Base-by-base conservation (phyloP, 83 land plant species). In the Picea mariana region DNA sequence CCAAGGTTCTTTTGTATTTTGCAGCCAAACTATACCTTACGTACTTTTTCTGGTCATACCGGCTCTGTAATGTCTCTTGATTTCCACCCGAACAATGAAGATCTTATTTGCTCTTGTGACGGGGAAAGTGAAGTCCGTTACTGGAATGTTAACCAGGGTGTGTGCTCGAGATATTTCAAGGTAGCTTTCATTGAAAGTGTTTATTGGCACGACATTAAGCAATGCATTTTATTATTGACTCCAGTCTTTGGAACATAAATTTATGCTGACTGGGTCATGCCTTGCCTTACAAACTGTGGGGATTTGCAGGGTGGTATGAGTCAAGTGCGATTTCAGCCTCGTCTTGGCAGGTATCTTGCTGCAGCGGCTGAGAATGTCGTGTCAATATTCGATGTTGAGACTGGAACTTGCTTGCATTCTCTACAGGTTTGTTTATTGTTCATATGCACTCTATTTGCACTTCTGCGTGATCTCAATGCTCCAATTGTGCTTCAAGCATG, bases 21-120 rank as follows among this genome's bases (percentile, higher is more conserved):
- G 88, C 87, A 92, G 95, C 95, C 92, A 77, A 86, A 85, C 69
- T 89, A 90, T 80, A 88, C 95, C n/a, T 84, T 93, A 47, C 82
- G 90, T 13, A 88, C 91, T 40, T 92, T 93, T 77, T 79, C 89
- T 63, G 96, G 95, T 27, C 96, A 93, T 85, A 72, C 82, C 23
- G 88, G 79, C 6, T 83, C 89, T 34, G 96, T 92, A 12, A 90
- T 86, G 91, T 94, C 96, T 6, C 75, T 94, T 80, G 96, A 94
- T 76, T 94, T 94, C 62, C 93, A 92, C 77, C 95, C 96, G 17
- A 86, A 26, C 40, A 89, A 83, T 40, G 88, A 55, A 55, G 58
- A 92, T 79, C 75, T 94, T 47, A 81, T 94, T 8, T 92, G 96
- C 80, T 94, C 96, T 44, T 94, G 93, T 85, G 96, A 94, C 80